Evolutionary conservation across 805 yeast species (phyloP).

Genomic region (Candida berthetii): DNA sequence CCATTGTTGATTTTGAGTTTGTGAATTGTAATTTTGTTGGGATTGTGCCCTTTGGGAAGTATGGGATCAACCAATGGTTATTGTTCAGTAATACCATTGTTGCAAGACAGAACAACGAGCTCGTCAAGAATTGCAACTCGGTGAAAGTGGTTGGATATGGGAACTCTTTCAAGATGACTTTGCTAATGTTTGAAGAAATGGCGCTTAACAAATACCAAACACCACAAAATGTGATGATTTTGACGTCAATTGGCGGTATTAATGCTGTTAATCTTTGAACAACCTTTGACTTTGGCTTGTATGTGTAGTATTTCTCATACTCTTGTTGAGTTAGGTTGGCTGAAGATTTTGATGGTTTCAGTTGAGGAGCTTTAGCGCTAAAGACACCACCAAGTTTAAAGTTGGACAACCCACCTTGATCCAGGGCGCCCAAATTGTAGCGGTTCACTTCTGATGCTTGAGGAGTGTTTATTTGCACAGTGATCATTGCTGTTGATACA

Average conservation of each 20-base stretch:
- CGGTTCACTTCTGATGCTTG: background rate
- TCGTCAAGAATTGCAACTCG: constrained; percentile 77
- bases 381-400: background rate
- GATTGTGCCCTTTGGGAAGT: constrained; percentile 45
- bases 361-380: background rate
- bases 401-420: background rate
- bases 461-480: constrained; percentile 2
- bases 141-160: constrained; percentile 85
- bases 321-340: constrained; percentile 13
- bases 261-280: constrained; percentile 5
- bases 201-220: constrained; percentile 82
- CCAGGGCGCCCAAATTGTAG: background rate
- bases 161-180: constrained; percentile 63
- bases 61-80: constrained; percentile 18
- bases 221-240: constrained; percentile 51
- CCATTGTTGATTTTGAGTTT: constrained; percentile 21
- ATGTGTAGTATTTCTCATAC: constrained; percentile 17
- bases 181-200: constrained; percentile 75
- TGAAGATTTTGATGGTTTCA: constrained; percentile 22
- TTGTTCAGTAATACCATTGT: constrained; percentile 35
- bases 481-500: background rate
- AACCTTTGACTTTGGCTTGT: constrained; percentile 11
- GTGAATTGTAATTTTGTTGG: constrained; percentile 32
- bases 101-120: constrained; percentile 51
- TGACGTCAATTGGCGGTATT: constrained; percentile 30